Percentiles rank a stretch among this genome's conserved stretches.
These are phyloP conservation scores for Liquidambar formosana DNA, from an alignment of 164 flowering plant genomes.

Conservation along the genomic window DNA sequence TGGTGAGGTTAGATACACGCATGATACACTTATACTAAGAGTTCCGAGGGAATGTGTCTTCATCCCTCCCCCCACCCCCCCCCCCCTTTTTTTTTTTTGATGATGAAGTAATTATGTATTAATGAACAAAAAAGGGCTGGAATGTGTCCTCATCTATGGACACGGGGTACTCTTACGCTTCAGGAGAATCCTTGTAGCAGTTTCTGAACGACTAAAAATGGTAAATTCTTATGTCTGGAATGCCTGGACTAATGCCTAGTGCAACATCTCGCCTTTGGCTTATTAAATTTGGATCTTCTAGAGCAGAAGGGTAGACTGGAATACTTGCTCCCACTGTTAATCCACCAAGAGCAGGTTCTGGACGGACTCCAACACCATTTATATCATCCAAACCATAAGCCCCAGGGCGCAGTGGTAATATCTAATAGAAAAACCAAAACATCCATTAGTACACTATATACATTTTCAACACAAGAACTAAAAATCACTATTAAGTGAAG, in stretches of 20 bases:
- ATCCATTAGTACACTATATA: neutral
- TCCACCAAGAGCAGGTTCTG: conserved; percentile 39
- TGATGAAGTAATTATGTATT: too few relatives aligned
- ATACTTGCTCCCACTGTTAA: conserved; percentile 30
- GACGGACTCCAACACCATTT: conserved; percentile 25
- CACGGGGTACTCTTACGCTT: neutral
- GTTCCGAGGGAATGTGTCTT: neutral
- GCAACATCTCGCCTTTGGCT: conserved; percentile 43
- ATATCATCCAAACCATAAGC: conserved; percentile 40
- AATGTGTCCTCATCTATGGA: neutral
- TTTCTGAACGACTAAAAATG: neutral
- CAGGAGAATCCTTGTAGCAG: neutral
- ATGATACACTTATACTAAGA: neutral
- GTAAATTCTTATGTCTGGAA: conserved; percentile 24
- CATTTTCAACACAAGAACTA: neutral
- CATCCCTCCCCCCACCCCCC: too few relatives aligned
- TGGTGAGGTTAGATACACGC: conserved; percentile 74
- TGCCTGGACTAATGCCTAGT: conserved; percentile 21
- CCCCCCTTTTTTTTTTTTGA: too few relatives aligned
- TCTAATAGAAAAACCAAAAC: conserved; percentile 25
- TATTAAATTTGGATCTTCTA: conserved; percentile 36
- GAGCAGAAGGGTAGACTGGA: conserved; percentile 33
- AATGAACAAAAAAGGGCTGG: too few relatives aligned
- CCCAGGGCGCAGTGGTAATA: conserved; percentile 33
- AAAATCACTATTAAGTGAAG: neutral